A percentile compares a stretch with the other conserved stretches of the same genome.
Evolutionary conservation across 495 filamentous ascomycete species (phyloP).

Genomic region (Acidiella bohemica): DNA sequence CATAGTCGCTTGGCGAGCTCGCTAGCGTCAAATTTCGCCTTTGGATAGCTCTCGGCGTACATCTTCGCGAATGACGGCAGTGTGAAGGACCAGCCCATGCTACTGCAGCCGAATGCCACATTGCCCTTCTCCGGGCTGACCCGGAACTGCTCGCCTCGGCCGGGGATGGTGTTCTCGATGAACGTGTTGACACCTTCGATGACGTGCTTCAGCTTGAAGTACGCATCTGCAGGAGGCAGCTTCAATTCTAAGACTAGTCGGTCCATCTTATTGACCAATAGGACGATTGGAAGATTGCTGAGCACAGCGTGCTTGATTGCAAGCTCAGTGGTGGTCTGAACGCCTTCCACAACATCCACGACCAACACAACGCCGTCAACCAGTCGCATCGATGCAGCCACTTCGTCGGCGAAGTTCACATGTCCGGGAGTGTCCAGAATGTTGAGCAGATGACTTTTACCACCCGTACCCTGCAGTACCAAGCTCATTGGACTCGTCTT

Average conservation of each 20-base stretch:
- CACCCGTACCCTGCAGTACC: slow-evolving; percentile 70
- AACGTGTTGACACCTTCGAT: slow-evolving; percentile 94
- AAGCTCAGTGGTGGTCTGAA: slow-evolving; percentile 90
- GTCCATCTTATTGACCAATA: slow-evolving; percentile 96
- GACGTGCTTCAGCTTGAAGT: slow-evolving; percentile 97
- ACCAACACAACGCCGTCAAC: slow-evolving; percentile 87
- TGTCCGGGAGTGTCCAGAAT: slow-evolving; percentile 93
- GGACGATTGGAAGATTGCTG: slow-evolving; percentile 73
- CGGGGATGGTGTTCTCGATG: slow-evolving; percentile 78
- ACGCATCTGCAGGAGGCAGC: slow-evolving; percentile 86
- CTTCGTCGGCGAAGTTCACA: slow-evolving; percentile 96
- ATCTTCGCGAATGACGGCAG: slow-evolving; percentile 85
- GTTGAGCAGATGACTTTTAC: slow-evolving; percentile 93
- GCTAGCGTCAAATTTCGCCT: slow-evolving; percentile 44
- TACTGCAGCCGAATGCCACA: slow-evolving; percentile 83
- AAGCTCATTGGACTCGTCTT: slow-evolving; percentile 93
- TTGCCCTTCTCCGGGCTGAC: slow-evolving; percentile 95
- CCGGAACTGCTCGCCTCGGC: slow-evolving; percentile 63
- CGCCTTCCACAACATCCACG: slow-evolving; percentile 95
- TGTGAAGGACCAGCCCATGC: slow-evolving; percentile 94
- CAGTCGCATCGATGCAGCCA: slow-evolving; percentile 72
- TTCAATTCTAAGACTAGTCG: slow-evolving; percentile 88
- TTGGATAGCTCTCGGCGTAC: slow-evolving; percentile 81
- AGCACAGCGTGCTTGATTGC: slow-evolving; percentile 91
- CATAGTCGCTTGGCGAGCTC: slow-evolving; percentile 76